Percentiles rank a stretch among this genome's conserved stretches.
These are phyloP conservation scores for Ophiostoma perfectum DNA, from an alignment of 2,329 filamentous ascomycete genomes.

Conservation along the genomic window DNA sequence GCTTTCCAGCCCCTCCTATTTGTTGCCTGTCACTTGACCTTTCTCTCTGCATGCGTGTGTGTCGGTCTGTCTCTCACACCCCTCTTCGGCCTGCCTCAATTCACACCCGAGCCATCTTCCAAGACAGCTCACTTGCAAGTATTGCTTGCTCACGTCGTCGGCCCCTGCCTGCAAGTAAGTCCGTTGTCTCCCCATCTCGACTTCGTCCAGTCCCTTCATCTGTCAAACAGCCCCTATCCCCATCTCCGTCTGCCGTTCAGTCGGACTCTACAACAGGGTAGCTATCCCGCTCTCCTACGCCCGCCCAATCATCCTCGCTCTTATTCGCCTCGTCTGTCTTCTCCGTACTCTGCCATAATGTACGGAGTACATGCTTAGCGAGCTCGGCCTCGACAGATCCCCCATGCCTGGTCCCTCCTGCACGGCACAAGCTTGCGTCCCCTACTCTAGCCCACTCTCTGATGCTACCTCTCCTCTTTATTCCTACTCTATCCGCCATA, in stretches of 20 bases:
- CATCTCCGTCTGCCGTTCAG: too few species aligned
- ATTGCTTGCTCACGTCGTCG: neutral
- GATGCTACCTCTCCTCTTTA: neutral
- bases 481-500: neutral
- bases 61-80: neutral
- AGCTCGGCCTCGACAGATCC: conserved; percentile 1
- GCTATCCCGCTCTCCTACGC: too few species aligned
- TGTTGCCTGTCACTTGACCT: neutral
- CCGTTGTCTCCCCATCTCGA: neutral
- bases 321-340: too few species aligned
- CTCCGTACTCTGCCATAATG: too few species aligned
- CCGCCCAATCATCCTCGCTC: too few species aligned
- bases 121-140: neutral
- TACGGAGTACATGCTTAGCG: too few species aligned
- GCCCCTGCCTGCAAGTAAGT: neutral
- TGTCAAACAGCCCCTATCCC: too few species aligned
- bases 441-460: neutral
- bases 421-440: conserved; percentile 1
- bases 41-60: neutral
- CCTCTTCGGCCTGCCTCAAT: neutral
- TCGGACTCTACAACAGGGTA: too few species aligned
- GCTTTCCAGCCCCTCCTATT: conserved; percentile 2
- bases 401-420: neutral
- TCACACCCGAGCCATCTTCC: neutral
- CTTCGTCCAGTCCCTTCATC: too few species aligned